Evolutionary conservation across 2,329 filamentous ascomycete genomes (phyloP), one percentile per base, ranked within the genome.

Genomic region (Pleomassaria siparia): DNA sequence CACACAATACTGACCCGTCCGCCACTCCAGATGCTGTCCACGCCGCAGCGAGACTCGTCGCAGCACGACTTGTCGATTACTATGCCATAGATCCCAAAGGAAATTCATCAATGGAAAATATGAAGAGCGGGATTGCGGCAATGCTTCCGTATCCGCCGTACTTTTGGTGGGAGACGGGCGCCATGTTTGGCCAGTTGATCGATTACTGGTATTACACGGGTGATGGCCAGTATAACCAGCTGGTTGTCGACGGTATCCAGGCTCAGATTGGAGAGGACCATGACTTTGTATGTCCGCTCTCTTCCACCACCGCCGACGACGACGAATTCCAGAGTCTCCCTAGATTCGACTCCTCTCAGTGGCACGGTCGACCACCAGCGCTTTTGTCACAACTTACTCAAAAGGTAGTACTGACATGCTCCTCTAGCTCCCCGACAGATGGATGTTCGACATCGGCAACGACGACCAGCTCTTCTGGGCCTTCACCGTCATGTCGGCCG

Each of bases 151-250:
- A 43, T 73, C 77, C 20, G 58, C 80, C 80, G 15, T 79, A 80
- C 56, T 80, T 79, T 64, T 82, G 78, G 79, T 91, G 84, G 88
- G 86, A 88, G 71, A 86, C 78, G 10, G 88, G 88, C 43, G 87
- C 87, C 47, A 83, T 91, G 76, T 82, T 81, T 60, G 80, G 79
- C 49, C 77, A 86, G 2, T 74, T 94, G 53, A 77, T 95, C 44
- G 88, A 94, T 61, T 94, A 94, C 68, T 95, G 88, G 88, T 88
- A 85, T 64, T 89, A 89, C 66, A 92, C 88, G 0, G 85, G 84
- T 16, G 88, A 92, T 63, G 73, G 78, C 3, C 78, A 79, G 26
- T 94, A 88, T 73, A 91, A 91, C 64, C 74, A 84, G 13, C 73
- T 88, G 33, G 81, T 83, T 13, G 79, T 77, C 28, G 77, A 88